These are phyloP conservation scores for Pseudoneurospora amorphoporcata DNA, from an alignment of 495 filamentous ascomycete species.

Conservation along the genomic window DNA sequence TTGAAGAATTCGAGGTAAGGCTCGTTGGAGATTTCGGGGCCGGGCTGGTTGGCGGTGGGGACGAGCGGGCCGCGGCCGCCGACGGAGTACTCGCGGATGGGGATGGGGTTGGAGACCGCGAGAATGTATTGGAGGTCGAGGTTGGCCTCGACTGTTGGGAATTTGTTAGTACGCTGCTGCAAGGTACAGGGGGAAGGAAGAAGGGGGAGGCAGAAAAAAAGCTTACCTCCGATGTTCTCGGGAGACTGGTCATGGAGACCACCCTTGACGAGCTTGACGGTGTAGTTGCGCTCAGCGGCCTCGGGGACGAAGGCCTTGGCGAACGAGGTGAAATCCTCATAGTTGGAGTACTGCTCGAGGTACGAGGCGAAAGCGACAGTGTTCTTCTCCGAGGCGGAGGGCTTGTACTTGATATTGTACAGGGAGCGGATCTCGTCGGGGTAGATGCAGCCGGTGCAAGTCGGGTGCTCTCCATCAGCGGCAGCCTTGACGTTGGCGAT, in stretches of 20 bases:
- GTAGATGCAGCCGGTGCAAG: conserved; percentile 41
- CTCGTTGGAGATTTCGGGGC: conserved; percentile 52
- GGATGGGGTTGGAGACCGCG: conserved; percentile 30
- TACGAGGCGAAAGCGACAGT: conserved; percentile 37
- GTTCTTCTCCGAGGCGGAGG: conserved; percentile 8
- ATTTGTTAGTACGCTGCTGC: not conserved
- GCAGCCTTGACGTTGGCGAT: conserved; percentile 2
- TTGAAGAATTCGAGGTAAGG: conserved; percentile 68
- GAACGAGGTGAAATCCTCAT: conserved; percentile 45
- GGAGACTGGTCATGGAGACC: conserved; percentile 32
- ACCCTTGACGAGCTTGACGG: conserved; percentile 51
- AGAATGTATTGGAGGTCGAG: conserved; percentile 65
- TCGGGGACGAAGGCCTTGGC: conserved; percentile 38
- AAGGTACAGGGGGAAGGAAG: not conserved
- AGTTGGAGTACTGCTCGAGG: conserved; percentile 48
- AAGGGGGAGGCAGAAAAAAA: not conserved
- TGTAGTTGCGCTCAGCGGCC: conserved; percentile 44
- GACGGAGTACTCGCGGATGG: conserved; percentile 33
- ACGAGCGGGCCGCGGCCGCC: conserved; percentile 41
- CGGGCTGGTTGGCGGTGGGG: conserved; percentile 46
- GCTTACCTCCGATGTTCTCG: conserved; percentile 19
- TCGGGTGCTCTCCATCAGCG: conserved; percentile 14
- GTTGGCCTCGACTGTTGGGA: conserved; percentile 49
- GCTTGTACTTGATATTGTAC: conserved; percentile 41
- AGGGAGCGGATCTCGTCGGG: conserved; percentile 49